A percentile compares a stretch with the other conserved stretches of the same genome.
phyloP scores from a whole-genome alignment of 441 rosid genomes.

The Sinapis alba region DNA sequence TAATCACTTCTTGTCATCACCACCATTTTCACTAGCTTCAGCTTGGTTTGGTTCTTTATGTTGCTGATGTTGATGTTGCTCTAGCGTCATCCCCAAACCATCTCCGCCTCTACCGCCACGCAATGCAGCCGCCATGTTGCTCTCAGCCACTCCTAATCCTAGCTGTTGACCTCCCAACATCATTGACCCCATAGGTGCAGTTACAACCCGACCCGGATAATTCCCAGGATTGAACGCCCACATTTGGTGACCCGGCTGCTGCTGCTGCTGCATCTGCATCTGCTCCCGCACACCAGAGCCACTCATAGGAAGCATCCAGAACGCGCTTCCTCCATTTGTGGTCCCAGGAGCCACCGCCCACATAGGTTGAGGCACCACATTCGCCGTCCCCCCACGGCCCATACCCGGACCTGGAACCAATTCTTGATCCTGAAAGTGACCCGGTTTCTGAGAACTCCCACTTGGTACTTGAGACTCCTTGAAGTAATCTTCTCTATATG shows the following conservation, averaged over 20 bases:
- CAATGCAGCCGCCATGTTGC: slow-evolving; percentile 51
- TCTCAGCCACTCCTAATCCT: slow-evolving; percentile 62
- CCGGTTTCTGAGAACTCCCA: slow-evolving; percentile 36
- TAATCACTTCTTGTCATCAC: slow-evolving; percentile 44
- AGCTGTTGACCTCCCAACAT: slow-evolving; percentile 64
- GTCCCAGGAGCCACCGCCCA: slow-evolving; percentile 74
- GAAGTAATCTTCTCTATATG: slow-evolving; percentile 67
- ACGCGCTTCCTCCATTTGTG: slow-evolving; percentile 62
- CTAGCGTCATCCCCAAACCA: slow-evolving; percentile 61
- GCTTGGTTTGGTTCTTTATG: slow-evolving; percentile 52
- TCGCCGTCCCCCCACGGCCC: slow-evolving; percentile 33
- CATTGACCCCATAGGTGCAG: slow-evolving; percentile 73
- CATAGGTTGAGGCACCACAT: slow-evolving; percentile 60
- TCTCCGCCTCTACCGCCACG: slow-evolving; percentile 46
- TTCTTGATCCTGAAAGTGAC: slow-evolving; percentile 56
- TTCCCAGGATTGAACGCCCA: slow-evolving; percentile 69
- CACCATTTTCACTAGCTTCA: slow-evolving; percentile 53
- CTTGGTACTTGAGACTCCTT: slow-evolving; percentile 49
- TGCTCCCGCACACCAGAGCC: slow-evolving; percentile 50
- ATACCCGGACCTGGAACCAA: slow-evolving; percentile 37
- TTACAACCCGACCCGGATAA: slow-evolving; percentile 49
- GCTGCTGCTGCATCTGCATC: slow-evolving; percentile 46
- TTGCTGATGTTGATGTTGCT: slow-evolving; percentile 42
- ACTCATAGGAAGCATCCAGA: slow-evolving; percentile 83
- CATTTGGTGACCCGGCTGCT: slow-evolving; percentile 58